These are phyloP conservation scores for Diaporthe caulivora DNA, from an alignment of 2,329 filamentous ascomycete species.

Conservation along the genomic window DNA sequence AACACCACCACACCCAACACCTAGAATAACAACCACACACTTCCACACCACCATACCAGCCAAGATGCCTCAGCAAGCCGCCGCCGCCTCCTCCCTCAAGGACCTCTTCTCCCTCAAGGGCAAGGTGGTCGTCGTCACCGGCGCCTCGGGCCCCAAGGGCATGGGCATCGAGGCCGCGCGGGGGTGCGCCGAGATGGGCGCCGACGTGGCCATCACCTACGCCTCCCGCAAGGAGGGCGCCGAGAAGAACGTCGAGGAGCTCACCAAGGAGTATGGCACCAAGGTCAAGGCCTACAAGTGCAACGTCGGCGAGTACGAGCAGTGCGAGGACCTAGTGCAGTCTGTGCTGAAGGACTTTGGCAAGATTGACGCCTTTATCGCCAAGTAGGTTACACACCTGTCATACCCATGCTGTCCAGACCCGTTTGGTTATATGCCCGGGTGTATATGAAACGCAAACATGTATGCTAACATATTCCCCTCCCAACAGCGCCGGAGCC, in stretches of 20 bases:
- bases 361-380: conserved; percentile 80
- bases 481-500: conserved; percentile 47
- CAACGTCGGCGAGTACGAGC: conserved; percentile 65
- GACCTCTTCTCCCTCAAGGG: conserved; percentile 79
- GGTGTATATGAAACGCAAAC: no score
- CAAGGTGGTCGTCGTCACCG: conserved; percentile 77
- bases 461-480: no score
- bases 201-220: conserved; percentile 77
- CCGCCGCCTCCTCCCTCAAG: conserved; percentile 67
- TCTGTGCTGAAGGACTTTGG: conserved; percentile 80
- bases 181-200: conserved; percentile 76
- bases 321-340: conserved; percentile 65
- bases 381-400: conserved; percentile 73
- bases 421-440: no score
- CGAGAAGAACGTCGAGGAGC: conserved; percentile 72
- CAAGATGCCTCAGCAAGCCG: conserved; percentile 69
- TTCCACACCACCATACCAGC: conserved; percentile 1
- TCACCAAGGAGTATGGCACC: conserved; percentile 74
- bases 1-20: neutral
- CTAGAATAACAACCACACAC: neutral
- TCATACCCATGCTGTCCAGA: no score
- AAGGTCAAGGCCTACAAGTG: conserved; percentile 73
- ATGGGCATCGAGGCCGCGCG: conserved; percentile 78
- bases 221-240: conserved; percentile 76
- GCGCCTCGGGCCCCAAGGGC: conserved; percentile 75